Base-by-base conservation (phyloP, 2,329 filamentous ascomycete species). In the Hymenoscyphus repandus region DNA sequence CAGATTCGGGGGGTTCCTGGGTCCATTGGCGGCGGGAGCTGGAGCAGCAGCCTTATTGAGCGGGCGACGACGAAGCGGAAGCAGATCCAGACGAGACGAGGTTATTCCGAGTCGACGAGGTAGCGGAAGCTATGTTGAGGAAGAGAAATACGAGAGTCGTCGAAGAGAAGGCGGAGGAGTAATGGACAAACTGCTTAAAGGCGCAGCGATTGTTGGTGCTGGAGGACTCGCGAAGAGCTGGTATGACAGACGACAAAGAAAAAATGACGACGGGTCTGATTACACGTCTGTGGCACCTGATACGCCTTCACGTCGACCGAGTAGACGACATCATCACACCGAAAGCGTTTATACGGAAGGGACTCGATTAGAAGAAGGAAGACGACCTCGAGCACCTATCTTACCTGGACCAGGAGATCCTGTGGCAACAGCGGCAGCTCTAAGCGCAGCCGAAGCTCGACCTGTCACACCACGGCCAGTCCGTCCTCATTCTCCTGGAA, bases 221-320 rank as follows among this genome's bases (percentile, higher is more conserved):
- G 80, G 78, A 15, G 80, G 79, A 30, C 68, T 89, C 13, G 74
- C 79, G 2, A 82, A 80, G 53, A 80, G 74, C 40, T 71, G 82
- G 45, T 76, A 78, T 62, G 78, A 79, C 54, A 73, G 76, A 50
- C 74, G 76, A 48, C 70, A 76, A 27, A 69, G 68, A 36, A 68
- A 68, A 37, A 68, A 65, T 47, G 64, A 69, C 11, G 71, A 73
- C 22, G 80, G 83, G 44, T 80, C 85, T 42, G 79, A 80, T 52
- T 82, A 83, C 59, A 83, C 81, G 11, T 80, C 79, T 3, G 80
- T 85, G 2, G 76, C 77, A 1, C 81, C 76, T 0, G 80, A 83
- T 49, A 83, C 80, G 1, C 81, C 80, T 3, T 74, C 74, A 54
- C 72, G 77, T 41, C 66, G 71, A 37, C 69, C 69, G 47, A 69